Base-by-base conservation (phyloP, 331 rosid species). In the Dryas integrifolia region DNA sequence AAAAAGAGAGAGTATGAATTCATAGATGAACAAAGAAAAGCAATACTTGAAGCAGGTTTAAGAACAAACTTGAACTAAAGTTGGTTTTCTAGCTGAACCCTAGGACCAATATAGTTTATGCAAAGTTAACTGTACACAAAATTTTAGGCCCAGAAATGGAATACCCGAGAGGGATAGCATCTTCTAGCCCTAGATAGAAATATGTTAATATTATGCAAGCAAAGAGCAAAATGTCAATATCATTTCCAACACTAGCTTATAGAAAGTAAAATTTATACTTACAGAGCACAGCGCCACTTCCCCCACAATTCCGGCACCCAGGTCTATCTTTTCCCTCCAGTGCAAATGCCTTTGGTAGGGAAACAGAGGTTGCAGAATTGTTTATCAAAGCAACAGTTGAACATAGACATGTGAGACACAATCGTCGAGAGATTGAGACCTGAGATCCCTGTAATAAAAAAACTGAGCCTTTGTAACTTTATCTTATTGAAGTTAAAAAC, bases 201-300 rank as follows among this genome's bases (percentile, higher is more conserved):
- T 9, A 55, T 53, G 38, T 30, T 30, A 30, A 1, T 30, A 39
- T 58, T 8, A 49, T 6, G 7, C n/a, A 58, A 43, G 24, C 10
- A 15, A 73, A 18, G 30, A 51, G 49, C 1, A 12, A 56, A 39
- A 70, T 16, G 16, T 16, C 59, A 12, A 56, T 12, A 47, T 48
- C 10, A 65, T 65, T 45, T 45, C 35, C 70, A 65, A 26, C 18
- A 9, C 50, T 24, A 11, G 43, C 9, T 65, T 0, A 65, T 7
- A 39, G 51, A 65, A 5, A 41, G 14, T 5, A 39, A 70, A 60
- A 5, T 63, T 35, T 50, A 11, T 47, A 75, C 97, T 79, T 77
- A 93, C 98, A 94, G 40, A 94, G 85, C 68, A 94, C 84, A 47
- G 97, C 92, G 11, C 98, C 98, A 16, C 86, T 89, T 65, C 98